phyloP scores from a whole-genome alignment of 2,329 filamentous ascomycete genomes.

The Ophiostoma montium region DNA sequence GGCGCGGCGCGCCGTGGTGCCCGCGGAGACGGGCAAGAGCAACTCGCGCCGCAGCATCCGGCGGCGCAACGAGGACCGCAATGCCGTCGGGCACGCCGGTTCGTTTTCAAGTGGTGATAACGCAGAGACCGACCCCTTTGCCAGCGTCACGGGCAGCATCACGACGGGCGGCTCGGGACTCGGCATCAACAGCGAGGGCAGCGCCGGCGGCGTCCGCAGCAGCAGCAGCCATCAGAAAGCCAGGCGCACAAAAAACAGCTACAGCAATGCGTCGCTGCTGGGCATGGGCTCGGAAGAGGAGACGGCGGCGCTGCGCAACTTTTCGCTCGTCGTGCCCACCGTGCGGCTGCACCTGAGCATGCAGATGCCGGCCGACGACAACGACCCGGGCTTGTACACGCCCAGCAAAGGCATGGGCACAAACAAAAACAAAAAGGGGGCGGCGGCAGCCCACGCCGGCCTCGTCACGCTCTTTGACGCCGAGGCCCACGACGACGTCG shows the following conservation, averaged over 20 bases:
- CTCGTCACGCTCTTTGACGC: conserved; percentile 6
- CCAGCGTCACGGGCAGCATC: not conserved
- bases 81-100: not conserved
- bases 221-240: not conserved
- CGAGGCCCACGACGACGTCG: conserved; percentile 10
- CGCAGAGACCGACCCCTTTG: not conserved
- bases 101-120: no score
- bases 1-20: conserved; percentile 16
- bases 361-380: conserved; percentile 7
- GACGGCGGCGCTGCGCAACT: conserved; percentile 13
- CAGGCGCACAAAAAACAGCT: not conserved
- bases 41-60: not conserved
- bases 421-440: no score
- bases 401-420: not conserved
- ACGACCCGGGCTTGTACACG: not conserved
- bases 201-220: not conserved
- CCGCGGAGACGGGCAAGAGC: conserved; percentile 15
- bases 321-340: conserved; percentile 21
- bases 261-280: conserved; percentile 4
- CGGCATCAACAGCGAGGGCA: conserved; percentile 7
- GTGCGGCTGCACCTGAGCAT: conserved; percentile 15
- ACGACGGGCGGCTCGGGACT: conserved; percentile 4
- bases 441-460: no score
- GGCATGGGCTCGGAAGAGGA: conserved; percentile 11
- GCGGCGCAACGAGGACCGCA: conserved; percentile 14